Base-by-base conservation (phyloP, 768 basidiomycete species). In the Rhodosporidiobolus sp. region DNA sequence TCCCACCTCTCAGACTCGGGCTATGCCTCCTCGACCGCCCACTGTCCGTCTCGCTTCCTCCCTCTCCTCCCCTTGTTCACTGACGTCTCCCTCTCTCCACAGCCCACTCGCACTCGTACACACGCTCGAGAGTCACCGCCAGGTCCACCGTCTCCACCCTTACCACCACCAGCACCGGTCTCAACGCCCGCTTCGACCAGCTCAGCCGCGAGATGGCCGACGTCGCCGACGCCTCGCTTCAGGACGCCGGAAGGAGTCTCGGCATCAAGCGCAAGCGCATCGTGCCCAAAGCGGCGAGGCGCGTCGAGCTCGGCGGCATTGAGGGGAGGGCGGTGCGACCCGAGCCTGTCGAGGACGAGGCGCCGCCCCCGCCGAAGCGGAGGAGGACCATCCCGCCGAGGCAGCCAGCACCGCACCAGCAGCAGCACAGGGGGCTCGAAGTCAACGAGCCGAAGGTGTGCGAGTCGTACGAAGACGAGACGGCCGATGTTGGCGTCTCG, bases 131-230 rank as follows among this genome's bases (percentile, higher is more conserved):
- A 16, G 8, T 12, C 50, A 19, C 63, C 5, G 2, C 17, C 3
- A 53, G 38, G 1, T n/a, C 48, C 8, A 38, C 46, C 12, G 32
- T n/a, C 4, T 7, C 24, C 5, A 6, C 50, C 4, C 14, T n/a
- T 5, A 38, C 10, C 19, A 9, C 14, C 16, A 6, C 16, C 24
- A 53, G 2, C 22, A 22, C 53, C 19, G 26, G 50, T 35, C 49
- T 67, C 34, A 67, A 67, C 58, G 49, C 58, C 35, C 57, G 58
- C 57, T 50, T 67, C 58, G 67, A 69, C 60, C 67, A 53, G 53
- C 48, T 69, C 43, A 69, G 32, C 19, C 43, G 32, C 14, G 32
- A 56, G 22, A 48, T 69, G 52, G 54, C 17, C 46, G 46, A 48
- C n/a, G 53, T 61, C 34, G 67, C 60, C 7, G 32, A 28, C 24